These are phyloP conservation scores for Schizosaccharomyces versatilis DNA, from an alignment of 1,139 yeast genomes.

Conservation along the genomic window DNA sequence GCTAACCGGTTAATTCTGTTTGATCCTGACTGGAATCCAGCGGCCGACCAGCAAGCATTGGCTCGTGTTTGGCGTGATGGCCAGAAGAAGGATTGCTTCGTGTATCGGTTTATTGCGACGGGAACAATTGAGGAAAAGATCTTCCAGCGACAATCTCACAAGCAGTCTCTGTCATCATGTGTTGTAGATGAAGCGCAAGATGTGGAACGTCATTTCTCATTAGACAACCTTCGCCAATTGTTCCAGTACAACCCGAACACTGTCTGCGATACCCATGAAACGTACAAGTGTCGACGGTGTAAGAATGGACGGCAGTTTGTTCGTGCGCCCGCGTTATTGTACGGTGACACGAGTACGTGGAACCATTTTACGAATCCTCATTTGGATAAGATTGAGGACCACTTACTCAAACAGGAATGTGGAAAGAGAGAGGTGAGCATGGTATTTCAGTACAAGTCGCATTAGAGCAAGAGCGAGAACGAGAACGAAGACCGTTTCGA, in stretches of 20 bases:
- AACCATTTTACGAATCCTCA: conserved; percentile 56
- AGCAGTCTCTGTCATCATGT: conserved; percentile 75
- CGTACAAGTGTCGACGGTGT: conserved; percentile 75
- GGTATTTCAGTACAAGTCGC: conserved; percentile 86
- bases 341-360: conserved; percentile 97
- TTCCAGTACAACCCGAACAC: conserved; percentile 53
- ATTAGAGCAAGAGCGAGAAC: conserved; percentile 19
- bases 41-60: conserved; percentile 91
- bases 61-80: conserved; percentile 99
- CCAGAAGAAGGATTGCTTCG: conserved; percentile 87
- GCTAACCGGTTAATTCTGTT: conserved; percentile 73
- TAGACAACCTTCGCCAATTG: conserved; percentile 54
- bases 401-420: conserved; percentile 50
- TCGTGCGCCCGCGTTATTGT: conserved; percentile 70
- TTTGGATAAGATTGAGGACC: conserved; percentile 48
- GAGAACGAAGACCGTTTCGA: no score
- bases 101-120: conserved; percentile 76
- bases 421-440: conserved; percentile 50
- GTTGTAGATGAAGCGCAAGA: conserved; percentile 94
- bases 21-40: conserved; percentile 99
- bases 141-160: conserved; percentile 92
- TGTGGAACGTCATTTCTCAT: conserved; percentile 74
- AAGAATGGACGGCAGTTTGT: conserved; percentile 36
- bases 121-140: conserved; percentile 94
- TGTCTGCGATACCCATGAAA: conserved; percentile 75